These are phyloP conservation scores for Lactifluus rugatus DNA, from an alignment of 768 basidiomycete species.

Conservation along the genomic window DNA sequence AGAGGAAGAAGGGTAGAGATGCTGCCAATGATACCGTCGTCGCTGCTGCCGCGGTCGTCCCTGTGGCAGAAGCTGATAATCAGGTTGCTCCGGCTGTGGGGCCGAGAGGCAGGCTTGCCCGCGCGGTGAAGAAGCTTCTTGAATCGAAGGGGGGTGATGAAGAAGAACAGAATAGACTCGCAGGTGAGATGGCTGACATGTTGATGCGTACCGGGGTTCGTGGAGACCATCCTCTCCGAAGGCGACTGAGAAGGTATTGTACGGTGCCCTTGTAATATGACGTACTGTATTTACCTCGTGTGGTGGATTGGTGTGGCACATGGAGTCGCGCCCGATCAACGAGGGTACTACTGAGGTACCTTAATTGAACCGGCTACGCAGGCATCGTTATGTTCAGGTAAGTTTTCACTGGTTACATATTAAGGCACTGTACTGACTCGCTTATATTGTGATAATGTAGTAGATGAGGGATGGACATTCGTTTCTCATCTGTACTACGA, in stretches of 20 bases:
- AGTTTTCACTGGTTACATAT: not conserved
- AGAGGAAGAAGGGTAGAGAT: conserved; percentile 35
- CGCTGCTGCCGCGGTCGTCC: conserved; percentile 7
- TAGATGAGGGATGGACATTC: not conserved
- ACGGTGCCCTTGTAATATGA: not conserved
- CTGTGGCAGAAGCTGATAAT: conserved; percentile 25
- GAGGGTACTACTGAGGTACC: not conserved
- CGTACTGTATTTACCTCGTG: not conserved
- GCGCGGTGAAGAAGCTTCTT: conserved; percentile 55
- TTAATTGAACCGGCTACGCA: not conserved
- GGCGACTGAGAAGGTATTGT: conserved; percentile 52
- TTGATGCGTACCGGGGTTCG: conserved; percentile 49
- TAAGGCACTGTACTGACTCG: not conserved
- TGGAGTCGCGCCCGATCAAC: not conserved
- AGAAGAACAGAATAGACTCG: conserved; percentile 38
- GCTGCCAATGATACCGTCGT: too few relatives aligned
- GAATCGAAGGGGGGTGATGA: conserved; percentile 41
- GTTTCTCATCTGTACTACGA: not conserved
- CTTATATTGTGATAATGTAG: too few relatives aligned
- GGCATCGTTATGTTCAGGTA: not conserved
- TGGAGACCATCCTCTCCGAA: conserved; percentile 56
- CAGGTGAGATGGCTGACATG: conserved; percentile 40
- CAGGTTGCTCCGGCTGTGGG: conserved; percentile 28
- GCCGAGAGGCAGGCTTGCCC: conserved; percentile 59
- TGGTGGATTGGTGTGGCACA: too few relatives aligned